Percentiles rank a stretch among this genome's conserved stretches.
These are phyloP conservation scores for Saprolegnia diclina DNA, from an alignment of 352 stramenopile genomes.

Conservation along the genomic window DNA sequence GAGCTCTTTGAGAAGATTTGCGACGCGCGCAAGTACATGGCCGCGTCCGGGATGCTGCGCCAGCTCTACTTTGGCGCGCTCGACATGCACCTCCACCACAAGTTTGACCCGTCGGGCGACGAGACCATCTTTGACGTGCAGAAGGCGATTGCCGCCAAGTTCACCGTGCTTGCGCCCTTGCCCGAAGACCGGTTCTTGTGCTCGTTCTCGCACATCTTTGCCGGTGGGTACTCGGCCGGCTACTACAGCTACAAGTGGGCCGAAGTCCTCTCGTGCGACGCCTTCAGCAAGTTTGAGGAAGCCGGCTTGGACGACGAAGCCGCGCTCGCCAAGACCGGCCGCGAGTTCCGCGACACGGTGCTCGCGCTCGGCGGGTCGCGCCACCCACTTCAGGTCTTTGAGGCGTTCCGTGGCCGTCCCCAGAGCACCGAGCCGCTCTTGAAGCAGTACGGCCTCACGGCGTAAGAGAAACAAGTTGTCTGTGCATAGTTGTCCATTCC, in stretches of 20 bases:
- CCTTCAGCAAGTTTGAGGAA: constrained; percentile 97
- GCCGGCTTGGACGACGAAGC: constrained; percentile 85
- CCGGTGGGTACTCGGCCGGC: constrained; percentile 94
- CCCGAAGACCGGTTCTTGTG: constrained; percentile 97
- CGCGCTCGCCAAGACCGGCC: constrained; percentile 76
- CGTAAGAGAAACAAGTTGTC: too few species aligned
- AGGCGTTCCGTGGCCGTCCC: constrained; percentile 92
- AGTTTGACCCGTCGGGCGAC: constrained; percentile 41
- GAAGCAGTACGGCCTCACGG: constrained; percentile 94
- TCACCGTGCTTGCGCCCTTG: constrained; percentile 87
- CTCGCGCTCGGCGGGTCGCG: constrained; percentile 80
- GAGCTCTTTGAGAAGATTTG: constrained; percentile 96
- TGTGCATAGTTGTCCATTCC: too few species aligned
- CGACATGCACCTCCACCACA: constrained; percentile 80
- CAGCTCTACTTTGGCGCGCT: constrained; percentile 94
- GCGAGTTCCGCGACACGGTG: constrained; percentile 92
- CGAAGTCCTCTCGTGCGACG: constrained; percentile 96
- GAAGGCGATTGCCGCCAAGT: too few species aligned
- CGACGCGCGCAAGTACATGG: constrained; percentile 93
- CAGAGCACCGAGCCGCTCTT: constrained; percentile 91
- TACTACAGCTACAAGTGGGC: constrained; percentile 98
- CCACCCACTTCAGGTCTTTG: constrained; percentile 91
- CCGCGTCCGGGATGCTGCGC: constrained; percentile 91
- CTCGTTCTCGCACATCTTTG: constrained; percentile 98
- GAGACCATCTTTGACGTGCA: constrained; percentile 94